These are phyloP conservation scores for Penicillium simplicissimum DNA, from an alignment of 495 filamentous ascomycete species.

Conservation along the genomic window DNA sequence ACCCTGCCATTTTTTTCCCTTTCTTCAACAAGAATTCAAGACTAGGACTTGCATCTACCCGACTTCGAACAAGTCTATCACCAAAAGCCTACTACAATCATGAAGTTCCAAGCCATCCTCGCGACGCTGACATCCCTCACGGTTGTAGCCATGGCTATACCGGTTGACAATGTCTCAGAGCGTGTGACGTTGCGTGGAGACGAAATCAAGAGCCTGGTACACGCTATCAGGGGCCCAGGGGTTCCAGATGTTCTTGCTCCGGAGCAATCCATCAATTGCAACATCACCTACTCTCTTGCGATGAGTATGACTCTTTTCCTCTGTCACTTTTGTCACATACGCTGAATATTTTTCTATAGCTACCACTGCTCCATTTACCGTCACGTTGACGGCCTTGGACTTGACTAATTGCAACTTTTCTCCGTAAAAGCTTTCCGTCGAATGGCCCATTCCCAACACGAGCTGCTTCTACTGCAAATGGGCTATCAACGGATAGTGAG, in stretches of 20 bases:
- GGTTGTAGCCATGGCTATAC: conserved; percentile 9
- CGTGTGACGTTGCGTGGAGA: conserved; percentile 7
- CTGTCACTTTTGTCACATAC: not conserved
- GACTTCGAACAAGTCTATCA: not conserved
- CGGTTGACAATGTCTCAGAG: not conserved
- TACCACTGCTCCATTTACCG: not conserved
- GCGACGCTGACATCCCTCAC: conserved; percentile 10
- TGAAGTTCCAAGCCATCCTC: conserved; percentile 16
- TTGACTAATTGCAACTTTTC: not conserved
- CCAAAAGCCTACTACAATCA: not conserved
- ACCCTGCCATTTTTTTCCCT: not conserved
- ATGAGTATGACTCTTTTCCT: conserved; percentile 10
- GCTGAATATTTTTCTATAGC: not conserved
- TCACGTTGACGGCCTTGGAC: not conserved
- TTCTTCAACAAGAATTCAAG: not conserved
- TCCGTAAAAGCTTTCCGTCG: not conserved
- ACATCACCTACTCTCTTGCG: conserved; percentile 16
- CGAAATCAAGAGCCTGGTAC: conserved; percentile 12
- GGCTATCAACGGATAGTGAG: not conserved
- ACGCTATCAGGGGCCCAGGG: not conserved
- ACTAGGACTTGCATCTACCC: not conserved
- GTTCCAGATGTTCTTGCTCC: not conserved
- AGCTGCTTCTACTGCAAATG: not conserved
- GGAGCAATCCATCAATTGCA: conserved; percentile 19
- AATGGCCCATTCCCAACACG: not conserved